Evolutionary conservation across 2,329 filamentous ascomycete genomes (phyloP).

Genomic region (Diatrype stigma): DNA sequence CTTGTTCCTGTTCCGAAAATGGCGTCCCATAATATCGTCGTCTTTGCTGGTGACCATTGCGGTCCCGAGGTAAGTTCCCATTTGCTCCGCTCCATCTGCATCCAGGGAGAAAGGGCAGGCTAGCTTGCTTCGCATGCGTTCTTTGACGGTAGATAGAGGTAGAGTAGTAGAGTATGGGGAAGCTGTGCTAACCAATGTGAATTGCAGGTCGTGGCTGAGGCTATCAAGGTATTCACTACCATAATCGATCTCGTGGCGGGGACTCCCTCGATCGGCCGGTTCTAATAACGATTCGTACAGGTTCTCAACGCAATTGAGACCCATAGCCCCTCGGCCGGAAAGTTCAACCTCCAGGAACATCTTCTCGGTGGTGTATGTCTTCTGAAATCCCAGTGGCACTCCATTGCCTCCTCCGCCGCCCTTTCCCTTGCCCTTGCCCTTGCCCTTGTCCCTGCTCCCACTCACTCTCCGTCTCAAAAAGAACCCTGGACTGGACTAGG

Average conservation of each 20-base stretch:
- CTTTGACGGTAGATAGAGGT: too few relatives aligned
- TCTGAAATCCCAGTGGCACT: background rate
- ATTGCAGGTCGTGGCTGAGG: constrained; percentile 71
- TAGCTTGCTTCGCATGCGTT: too few relatives aligned
- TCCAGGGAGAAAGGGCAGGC: too few relatives aligned
- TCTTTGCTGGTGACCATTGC: constrained; percentile 79
- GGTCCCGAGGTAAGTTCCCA: constrained; percentile 68
- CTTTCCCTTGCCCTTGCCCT: constrained; percentile 3
- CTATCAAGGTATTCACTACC: constrained; percentile 62
- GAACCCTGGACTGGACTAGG: background rate
- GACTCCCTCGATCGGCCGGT: background rate
- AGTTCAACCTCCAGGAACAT: constrained; percentile 88
- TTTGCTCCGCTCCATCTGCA: background rate
- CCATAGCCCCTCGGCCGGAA: constrained; percentile 60
- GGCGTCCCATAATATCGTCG: constrained; percentile 72
- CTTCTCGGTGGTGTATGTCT: constrained; percentile 69
- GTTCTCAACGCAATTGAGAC: constrained; percentile 76
- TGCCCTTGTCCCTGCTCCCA: constrained; percentile 2
- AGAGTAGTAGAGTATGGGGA: too few relatives aligned
- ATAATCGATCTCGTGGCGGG: background rate
- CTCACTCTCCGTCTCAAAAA: background rate
- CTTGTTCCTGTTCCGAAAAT: constrained; percentile 38
- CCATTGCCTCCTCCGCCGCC: constrained; percentile 1
- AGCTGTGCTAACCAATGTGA: constrained; percentile 1
- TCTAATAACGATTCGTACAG: constrained; percentile 36